Percentiles rank a stretch among this genome's conserved stretches.
Evolutionary conservation across 2,329 filamentous ascomycete genomes (phyloP).

Genomic region (Trichoderma sp.): DNA sequence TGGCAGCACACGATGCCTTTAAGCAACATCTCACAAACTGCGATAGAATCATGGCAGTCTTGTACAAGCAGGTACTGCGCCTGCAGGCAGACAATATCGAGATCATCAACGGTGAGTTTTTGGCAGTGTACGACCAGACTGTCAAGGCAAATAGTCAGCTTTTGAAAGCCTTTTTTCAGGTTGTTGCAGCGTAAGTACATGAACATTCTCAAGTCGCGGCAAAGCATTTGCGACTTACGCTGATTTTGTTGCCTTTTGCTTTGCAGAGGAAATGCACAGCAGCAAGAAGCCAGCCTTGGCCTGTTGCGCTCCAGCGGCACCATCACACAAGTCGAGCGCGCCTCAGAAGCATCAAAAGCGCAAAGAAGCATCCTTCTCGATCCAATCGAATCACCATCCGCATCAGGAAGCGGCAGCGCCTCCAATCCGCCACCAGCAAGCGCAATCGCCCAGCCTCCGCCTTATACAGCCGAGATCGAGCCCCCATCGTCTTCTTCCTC

Average conservation of each 20-base stretch:
- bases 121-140: conserved; percentile 32
- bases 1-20: conserved; percentile 35
- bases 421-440: conserved; percentile 25
- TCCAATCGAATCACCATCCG: neutral
- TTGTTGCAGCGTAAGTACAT: conserved; percentile 30
- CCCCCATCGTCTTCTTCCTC: conserved; percentile 25
- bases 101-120: conserved; percentile 32
- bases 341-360: conserved; percentile 28
- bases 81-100: conserved; percentile 33
- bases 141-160: neutral
- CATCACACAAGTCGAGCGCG: conserved; percentile 29
- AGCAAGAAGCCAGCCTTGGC: conserved; percentile 33
- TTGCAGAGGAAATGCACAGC: conserved; percentile 27
- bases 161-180: conserved; percentile 31
- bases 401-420: neutral
- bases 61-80: conserved; percentile 41
- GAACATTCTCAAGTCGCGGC: accelerated
- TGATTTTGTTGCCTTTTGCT: neutral
- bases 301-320: conserved; percentile 27
- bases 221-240: neutral
- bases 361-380: conserved; percentile 28
- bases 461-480: conserved; percentile 27
- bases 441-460: conserved; percentile 30
- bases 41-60: conserved; percentile 33
- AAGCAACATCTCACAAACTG: conserved; percentile 35